Conservation (phyloP, 1,139 yeast species). For the Candida sp. region DNA sequence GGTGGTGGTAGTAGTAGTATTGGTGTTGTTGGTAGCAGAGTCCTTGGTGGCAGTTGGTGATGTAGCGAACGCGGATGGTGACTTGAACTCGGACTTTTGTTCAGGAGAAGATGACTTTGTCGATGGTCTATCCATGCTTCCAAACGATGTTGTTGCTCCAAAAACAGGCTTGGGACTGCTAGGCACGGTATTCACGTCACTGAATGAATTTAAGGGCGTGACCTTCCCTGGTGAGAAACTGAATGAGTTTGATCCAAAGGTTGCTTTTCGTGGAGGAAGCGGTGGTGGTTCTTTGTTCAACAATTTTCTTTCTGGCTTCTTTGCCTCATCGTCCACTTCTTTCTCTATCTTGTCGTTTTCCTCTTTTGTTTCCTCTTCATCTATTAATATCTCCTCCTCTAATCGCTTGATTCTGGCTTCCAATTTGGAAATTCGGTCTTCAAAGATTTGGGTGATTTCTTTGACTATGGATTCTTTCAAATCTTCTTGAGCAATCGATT, state of each 20-base stretch:
- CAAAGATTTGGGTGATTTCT: conserved; percentile 23
- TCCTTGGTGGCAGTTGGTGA: background rate
- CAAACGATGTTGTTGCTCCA: conserved; percentile 59
- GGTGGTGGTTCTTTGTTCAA: conserved; percentile 15
- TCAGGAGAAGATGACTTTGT: conserved; percentile 2
- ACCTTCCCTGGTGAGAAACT: conserved; percentile 21
- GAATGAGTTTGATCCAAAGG: conserved; percentile 39
- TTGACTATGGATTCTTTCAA: conserved; percentile 20
- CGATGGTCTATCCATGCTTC: conserved; percentile 29
- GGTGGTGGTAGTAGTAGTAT: conserved; percentile 1
- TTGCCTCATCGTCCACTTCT: background rate
- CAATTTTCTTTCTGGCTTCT: background rate
- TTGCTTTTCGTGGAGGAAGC: conserved; percentile 23
- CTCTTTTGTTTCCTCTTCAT: background rate
- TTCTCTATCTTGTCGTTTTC: background rate
- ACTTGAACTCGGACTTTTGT: background rate
- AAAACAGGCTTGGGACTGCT: conserved; percentile 33
- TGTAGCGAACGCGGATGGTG: background rate
- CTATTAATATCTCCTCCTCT: conserved; percentile 14
- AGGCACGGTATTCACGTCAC: conserved; percentile 8
- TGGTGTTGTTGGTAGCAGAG: background rate
- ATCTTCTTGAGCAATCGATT: conserved; percentile 15
- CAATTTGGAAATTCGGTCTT: conserved; percentile 21
- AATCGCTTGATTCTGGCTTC: conserved; percentile 25
- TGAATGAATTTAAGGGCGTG: conserved; percentile 26